Evolutionary conservation across 176 grass and related monocot species (phyloP), one percentile per base, ranked within the genome.

Genomic region (Rhipidocladum racemiflorum): DNA sequence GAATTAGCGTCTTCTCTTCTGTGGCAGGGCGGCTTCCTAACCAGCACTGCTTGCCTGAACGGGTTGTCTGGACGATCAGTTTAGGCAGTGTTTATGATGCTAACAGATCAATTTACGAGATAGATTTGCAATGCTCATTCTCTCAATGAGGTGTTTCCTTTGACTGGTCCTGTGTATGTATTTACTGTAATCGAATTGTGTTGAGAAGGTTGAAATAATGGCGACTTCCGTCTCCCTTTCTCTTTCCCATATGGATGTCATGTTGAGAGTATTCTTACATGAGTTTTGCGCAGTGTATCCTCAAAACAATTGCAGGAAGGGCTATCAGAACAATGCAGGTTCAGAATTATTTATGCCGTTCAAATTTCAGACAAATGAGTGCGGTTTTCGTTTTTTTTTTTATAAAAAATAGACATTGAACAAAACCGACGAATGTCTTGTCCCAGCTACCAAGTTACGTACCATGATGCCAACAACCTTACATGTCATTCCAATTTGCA

Each of bases 61-160:
- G 12, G 40, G 10, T 17, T 40, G 1, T 20, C 29, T 35, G 51
- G 83, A 17, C 53, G 11, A 27, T 55, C 17, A 25, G 23, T 28
- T 49, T 74, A 80, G 18, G 27, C 7, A 35, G 56, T 15, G 8
- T 15, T 50, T 18, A 54, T 67, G 59, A 60, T 66, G 48, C 49
- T 20, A 21, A 53, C 24, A 2, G 21, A 57, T 28, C 2, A n/a
- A 29, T 69, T 72, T 20, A 51, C 17, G 17, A 7, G 17, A 51
- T 7, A 51, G 17, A 20, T 48, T 48, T 1, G 48, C 57, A 36
- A 49, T 15, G 40, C 81, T 84, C 76, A 89, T 65, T 79, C 3
- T 69, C 87, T 84, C 61, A 51, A 79, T 84, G 87, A 79, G 50
- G 1, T 38, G 0, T 34, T 34, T 34, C 32, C 4, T 34, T 34